phyloP scores from a whole-genome alignment of 108 stramenopile species.

The Pseudonitzschia multistriata region DNA sequence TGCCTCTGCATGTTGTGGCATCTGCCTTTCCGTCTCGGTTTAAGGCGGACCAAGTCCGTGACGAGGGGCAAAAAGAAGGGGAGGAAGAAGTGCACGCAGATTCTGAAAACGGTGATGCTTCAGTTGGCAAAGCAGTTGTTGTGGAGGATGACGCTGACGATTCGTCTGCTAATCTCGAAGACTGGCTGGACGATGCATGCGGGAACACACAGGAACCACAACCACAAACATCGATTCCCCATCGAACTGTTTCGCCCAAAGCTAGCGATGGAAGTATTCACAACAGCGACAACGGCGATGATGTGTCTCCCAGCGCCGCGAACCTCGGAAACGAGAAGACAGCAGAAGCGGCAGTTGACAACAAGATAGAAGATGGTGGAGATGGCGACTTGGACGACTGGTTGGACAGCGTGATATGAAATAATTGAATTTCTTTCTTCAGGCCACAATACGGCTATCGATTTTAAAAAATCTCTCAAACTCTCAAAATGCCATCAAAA shows the following conservation, averaged over 20 bases:
- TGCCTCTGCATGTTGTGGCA: constrained; percentile 27
- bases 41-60: background rate
- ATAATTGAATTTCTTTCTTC: too few relatives aligned
- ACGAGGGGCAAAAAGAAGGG: background rate
- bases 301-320: background rate
- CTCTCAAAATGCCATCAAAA: too few relatives aligned
- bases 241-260: too few relatives aligned
- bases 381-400: constrained; percentile 7
- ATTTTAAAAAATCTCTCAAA: too few relatives aligned
- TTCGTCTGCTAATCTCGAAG: background rate
- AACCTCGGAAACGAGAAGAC: background rate
- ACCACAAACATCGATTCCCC: background rate
- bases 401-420: constrained; percentile 16
- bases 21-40: background rate
- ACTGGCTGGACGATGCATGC: constrained; percentile 8
- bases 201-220: background rate
- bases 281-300: background rate
- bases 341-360: background rate
- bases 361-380: background rate
- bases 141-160: background rate
- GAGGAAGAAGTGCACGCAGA: background rate
- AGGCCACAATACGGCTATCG: too few relatives aligned
- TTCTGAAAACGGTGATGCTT: background rate
- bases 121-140: background rate
- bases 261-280: too few relatives aligned